phyloP scores from a whole-genome alignment of 2,329 filamentous ascomycete genomes.

The Pseudogymnoascus sp. region DNA sequence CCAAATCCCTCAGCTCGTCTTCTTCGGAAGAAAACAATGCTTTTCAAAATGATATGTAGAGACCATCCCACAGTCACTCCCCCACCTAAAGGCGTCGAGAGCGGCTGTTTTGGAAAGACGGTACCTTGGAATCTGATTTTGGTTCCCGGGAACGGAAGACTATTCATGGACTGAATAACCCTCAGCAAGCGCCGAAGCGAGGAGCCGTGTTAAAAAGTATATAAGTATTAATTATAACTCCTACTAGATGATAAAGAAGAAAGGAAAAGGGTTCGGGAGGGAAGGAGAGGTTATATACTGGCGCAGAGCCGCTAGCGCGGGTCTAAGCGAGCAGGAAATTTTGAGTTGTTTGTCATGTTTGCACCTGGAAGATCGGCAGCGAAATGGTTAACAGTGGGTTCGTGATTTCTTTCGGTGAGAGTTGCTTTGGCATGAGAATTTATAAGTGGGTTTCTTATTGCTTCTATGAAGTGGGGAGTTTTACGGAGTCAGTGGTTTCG shows the following conservation, averaged over 20 bases:
- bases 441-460: not conserved
- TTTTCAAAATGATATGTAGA: conserved; percentile 27
- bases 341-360: not conserved
- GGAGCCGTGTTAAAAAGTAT: conserved; percentile 29
- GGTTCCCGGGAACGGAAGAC: conserved; percentile 38
- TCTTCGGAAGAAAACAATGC: not conserved
- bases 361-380: not conserved
- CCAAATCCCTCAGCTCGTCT: conserved; percentile 2
- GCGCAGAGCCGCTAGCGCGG: not conserved
- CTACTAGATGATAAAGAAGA: conserved; percentile 26
- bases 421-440: not conserved
- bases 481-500: not conserved
- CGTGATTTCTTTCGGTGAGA: not conserved
- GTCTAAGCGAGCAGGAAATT: conserved; percentile 9
- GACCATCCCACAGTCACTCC: conserved; percentile 38
- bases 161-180: conserved; percentile 31
- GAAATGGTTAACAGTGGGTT: not conserved
- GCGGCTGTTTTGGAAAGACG: conserved; percentile 38
- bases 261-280: conserved; percentile 18
- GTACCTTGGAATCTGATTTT: conserved; percentile 30
- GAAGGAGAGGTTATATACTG: conserved; percentile 10
- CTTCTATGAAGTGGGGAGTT: not conserved
- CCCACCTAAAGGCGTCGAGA: conserved; percentile 21
- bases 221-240: conserved; percentile 32
- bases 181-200: conserved; percentile 37